Conservation (phyloP, 768 basidiomycete genomes). For the Lentinus brumalis region DNA sequence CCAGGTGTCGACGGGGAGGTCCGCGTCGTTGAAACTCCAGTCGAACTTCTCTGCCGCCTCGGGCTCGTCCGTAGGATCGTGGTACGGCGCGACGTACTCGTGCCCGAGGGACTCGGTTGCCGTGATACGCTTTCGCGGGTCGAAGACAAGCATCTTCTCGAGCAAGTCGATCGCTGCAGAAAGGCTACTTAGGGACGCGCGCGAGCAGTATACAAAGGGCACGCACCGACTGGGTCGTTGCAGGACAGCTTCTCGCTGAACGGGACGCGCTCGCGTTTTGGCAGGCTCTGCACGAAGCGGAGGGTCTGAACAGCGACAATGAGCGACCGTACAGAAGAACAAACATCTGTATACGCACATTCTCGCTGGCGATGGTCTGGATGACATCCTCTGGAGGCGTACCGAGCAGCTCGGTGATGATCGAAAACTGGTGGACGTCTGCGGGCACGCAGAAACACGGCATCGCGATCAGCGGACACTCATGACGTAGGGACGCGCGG, state of each 20-base stretch:
- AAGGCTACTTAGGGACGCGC: neutral
- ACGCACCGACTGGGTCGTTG: conserved; percentile 81
- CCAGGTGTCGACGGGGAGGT: conserved; percentile 98
- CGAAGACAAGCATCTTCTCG: conserved; percentile 99
- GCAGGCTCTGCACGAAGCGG: conserved; percentile 96
- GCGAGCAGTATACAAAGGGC: neutral
- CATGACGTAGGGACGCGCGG: conserved; percentile 13
- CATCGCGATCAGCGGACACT: neutral
- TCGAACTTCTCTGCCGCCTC: conserved; percentile 93
- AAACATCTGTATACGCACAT: conserved; percentile 54
- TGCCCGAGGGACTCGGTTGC: conserved; percentile 89
- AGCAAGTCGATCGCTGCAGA: conserved; percentile 84
- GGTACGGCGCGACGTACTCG: conserved; percentile 95
- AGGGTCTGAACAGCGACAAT: conserved; percentile 64
- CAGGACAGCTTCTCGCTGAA: conserved; percentile 93
- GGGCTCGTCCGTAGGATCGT: conserved; percentile 98
- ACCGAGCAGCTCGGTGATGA: conserved; percentile 96
- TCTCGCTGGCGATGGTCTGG: conserved; percentile 96
- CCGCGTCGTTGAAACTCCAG: conserved; percentile 99
- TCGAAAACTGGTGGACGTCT: conserved; percentile 99
- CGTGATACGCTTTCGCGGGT: conserved; percentile 95
- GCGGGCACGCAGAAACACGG: conserved; percentile 14
- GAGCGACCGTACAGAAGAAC: neutral
- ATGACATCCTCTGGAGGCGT: conserved; percentile 99
- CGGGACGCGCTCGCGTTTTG: conserved; percentile 93